These are phyloP conservation scores for Penicillium chermesinum DNA, from an alignment of 495 filamentous ascomycete genomes.

Conservation along the genomic window DNA sequence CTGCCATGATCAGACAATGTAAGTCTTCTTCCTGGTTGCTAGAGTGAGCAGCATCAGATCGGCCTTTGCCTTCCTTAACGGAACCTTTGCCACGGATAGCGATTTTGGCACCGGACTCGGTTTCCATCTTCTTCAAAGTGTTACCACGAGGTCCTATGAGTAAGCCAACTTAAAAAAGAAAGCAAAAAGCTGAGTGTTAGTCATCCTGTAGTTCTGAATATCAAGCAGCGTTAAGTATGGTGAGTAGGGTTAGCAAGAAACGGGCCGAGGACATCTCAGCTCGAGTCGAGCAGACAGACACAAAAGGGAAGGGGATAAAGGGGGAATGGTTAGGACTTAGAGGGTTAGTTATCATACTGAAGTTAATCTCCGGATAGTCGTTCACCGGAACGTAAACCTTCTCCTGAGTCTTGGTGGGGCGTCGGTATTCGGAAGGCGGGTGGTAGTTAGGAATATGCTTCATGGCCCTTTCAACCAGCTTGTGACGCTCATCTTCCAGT, in stretches of 20 bases:
- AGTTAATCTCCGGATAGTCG: slow-evolving; percentile 99
- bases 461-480: slow-evolving; percentile 96
- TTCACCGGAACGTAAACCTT: slow-evolving; percentile 99
- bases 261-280: slow-evolving; percentile 43
- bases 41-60: slow-evolving; percentile 95
- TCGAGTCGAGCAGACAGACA: slow-evolving; percentile 47
- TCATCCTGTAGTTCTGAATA: slow-evolving; percentile 42
- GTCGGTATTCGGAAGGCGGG: slow-evolving; percentile 93
- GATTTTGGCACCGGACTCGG: slow-evolving; percentile 94
- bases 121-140: slow-evolving; percentile 98
- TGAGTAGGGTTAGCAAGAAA: slow-evolving; percentile 57
- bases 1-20: slow-evolving; percentile 98
- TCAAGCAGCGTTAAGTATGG: slow-evolving; percentile 32
- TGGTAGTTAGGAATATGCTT: slow-evolving; percentile 98
- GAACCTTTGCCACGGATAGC: slow-evolving; percentile 99
- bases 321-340: slow-evolving; percentile 69
- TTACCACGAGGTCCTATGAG: slow-evolving; percentile 99
- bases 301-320: slow-evolving; percentile 45
- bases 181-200: slow-evolving; percentile 86
- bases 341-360: slow-evolving; percentile 99
- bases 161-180: slow-evolving; percentile 95
- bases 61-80: slow-evolving; percentile 98
- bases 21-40: slow-evolving; percentile 99
- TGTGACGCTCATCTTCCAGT: slow-evolving; percentile 97
- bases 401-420: slow-evolving; percentile 98